Evolutionary conservation across 768 basidiomycete species (phyloP).

Genomic region (Leucocoprinus leucothites): DNA sequence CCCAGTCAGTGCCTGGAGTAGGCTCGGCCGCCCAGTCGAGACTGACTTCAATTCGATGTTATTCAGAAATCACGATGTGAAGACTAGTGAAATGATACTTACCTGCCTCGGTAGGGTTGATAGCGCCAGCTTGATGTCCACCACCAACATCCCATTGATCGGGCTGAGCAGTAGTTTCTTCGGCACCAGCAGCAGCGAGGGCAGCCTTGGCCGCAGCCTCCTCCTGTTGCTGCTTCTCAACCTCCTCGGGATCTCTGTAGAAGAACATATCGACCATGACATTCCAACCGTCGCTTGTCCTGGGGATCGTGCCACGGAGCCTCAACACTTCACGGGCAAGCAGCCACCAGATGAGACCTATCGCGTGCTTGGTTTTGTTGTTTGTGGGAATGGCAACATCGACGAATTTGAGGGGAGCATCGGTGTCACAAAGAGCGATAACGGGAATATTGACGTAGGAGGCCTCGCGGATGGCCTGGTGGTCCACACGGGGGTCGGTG

Average conservation of each 20-base stretch:
- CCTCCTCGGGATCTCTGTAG: slow-evolving; percentile 99
- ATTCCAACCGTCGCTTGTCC: slow-evolving; percentile 91
- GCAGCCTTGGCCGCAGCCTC: slow-evolving; percentile 84
- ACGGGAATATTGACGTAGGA: slow-evolving; percentile 99
- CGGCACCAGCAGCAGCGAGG: slow-evolving; percentile 45
- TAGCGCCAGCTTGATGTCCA: slow-evolving; percentile 63
- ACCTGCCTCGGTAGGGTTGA: slow-evolving; percentile 73
- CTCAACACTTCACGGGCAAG: slow-evolving; percentile 97
- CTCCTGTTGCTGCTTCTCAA: slow-evolving; percentile 96
- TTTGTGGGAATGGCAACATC: slow-evolving; percentile 99
- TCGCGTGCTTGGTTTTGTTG: slow-evolving; percentile 98
- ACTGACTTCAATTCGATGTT: slow-evolving; percentile 39
- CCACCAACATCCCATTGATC: slow-evolving; percentile 76
- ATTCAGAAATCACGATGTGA: slow-evolving; percentile 9
- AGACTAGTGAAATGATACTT: slow-evolving; percentile 25
- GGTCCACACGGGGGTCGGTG: slow-evolving; percentile 98
- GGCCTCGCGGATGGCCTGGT: slow-evolving; percentile 99
- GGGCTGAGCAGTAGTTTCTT: slow-evolving; percentile 38
- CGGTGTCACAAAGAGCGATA: slow-evolving; percentile 98
- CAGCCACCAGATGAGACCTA: slow-evolving; percentile 97
- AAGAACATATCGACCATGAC: slow-evolving; percentile 99
- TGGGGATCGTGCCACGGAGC: slow-evolving; percentile 89
- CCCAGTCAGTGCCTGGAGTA: slow-evolving; percentile 68
- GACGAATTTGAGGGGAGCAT: slow-evolving; percentile 96
- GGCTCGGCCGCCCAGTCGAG: slow-evolving; percentile 85